Conservation (phyloP, 345 rosid genomes). For the Brassica rapa region DNA sequence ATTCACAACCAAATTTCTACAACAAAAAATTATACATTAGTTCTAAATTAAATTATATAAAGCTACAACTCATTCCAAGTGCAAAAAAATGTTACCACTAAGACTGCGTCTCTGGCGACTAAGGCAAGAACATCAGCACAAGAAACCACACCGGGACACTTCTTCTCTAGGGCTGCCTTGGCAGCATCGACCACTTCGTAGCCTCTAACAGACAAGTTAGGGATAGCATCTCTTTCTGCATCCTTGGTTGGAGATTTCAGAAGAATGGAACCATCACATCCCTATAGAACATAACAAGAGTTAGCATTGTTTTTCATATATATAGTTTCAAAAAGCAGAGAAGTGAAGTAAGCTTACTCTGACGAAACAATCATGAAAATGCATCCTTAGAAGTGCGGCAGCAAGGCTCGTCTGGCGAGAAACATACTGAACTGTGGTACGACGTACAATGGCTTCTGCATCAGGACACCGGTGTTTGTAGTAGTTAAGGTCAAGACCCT, state of each 20-base stretch:
- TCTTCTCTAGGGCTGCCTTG: constrained; percentile 43
- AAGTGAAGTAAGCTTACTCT: constrained; percentile 39
- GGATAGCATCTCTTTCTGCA: constrained; percentile 49
- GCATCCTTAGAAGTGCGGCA: constrained; percentile 50
- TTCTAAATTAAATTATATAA: no score
- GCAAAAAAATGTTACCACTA: constrained; percentile 35
- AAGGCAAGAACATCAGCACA: constrained; percentile 63
- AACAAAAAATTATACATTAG: no score
- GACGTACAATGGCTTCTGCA: constrained; percentile 39
- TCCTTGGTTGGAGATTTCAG: constrained; percentile 42
- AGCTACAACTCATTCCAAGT: no score
- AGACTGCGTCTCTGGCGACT: constrained; percentile 64
- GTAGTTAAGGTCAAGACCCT: constrained; percentile 39
- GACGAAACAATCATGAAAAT: constrained; percentile 62
- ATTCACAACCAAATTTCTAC: no score
- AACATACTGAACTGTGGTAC: constrained; percentile 37
- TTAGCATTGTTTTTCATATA: background rate
- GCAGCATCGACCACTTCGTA: constrained; percentile 53
- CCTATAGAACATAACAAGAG: constrained; percentile 28
- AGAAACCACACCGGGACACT: constrained; percentile 58
- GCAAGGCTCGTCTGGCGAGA: constrained; percentile 50
- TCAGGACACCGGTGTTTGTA: constrained; percentile 48
- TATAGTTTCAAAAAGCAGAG: background rate
- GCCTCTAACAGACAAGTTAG: constrained; percentile 51
- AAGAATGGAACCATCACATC: constrained; percentile 62